Percentiles rank a stretch among this genome's conserved stretches.
These are phyloP conservation scores for Schoenoplectus triqueter DNA, from an alignment of 202 grass and related monocot genomes.

Conservation along the genomic window DNA sequence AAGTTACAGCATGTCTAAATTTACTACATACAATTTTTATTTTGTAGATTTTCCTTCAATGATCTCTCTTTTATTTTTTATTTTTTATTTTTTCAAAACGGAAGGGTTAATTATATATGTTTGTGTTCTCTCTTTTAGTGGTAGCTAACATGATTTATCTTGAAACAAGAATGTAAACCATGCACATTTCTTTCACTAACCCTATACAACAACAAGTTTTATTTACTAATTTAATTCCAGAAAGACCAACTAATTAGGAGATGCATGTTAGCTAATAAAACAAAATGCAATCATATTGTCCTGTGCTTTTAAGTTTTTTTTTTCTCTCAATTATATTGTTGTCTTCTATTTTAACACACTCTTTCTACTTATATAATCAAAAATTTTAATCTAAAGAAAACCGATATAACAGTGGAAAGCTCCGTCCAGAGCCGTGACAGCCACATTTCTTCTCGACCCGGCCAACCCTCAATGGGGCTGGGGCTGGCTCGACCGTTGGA, in stretches of 20 bases:
- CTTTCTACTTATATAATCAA: slow-evolving; percentile 30
- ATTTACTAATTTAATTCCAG: background rate
- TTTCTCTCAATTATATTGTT: slow-evolving; percentile 1
- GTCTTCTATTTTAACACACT: background rate
- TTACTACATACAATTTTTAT: background rate
- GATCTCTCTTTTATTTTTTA: background rate
- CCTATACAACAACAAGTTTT: background rate
- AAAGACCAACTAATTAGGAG: background rate
- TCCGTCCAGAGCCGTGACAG: slow-evolving; percentile 34
- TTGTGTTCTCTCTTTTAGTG: no score
- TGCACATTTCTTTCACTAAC: background rate
- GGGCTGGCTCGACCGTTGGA: slow-evolving; percentile 56
- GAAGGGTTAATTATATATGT: no score
- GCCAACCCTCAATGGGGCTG: slow-evolving; percentile 54
- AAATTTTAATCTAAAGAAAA: slow-evolving; percentile 43
- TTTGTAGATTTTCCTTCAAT: background rate
- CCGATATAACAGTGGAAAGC: slow-evolving; percentile 49
- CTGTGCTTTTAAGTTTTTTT: background rate
- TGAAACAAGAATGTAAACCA: background rate
- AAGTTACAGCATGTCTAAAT: background rate
- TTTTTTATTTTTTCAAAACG: no score
- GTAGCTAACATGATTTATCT: background rate
- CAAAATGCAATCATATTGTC: background rate
- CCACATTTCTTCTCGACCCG: slow-evolving; percentile 46
- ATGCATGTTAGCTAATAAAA: background rate